These are phyloP conservation scores for Fusarium fracticaudum DNA, from an alignment of 2,329 filamentous ascomycete genomes.

Conservation along the genomic window DNA sequence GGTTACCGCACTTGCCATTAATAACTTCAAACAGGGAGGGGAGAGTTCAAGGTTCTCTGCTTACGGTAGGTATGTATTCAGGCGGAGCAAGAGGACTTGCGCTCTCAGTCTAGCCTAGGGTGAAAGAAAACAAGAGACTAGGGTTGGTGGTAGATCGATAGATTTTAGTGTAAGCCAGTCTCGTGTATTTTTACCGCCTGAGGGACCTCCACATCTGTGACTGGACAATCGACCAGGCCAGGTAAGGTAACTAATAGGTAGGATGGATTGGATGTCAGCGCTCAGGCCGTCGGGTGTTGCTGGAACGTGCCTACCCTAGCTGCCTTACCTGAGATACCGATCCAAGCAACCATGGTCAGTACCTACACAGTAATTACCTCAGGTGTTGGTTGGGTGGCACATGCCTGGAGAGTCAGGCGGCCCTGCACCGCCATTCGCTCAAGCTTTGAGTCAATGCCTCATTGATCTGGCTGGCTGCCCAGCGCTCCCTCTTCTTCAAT, in stretches of 20 bases:
- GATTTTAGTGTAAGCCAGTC: not conserved
- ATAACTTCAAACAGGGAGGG: not conserved
- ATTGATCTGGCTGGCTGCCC: not conserved
- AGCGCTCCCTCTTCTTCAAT: not conserved
- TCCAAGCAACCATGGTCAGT: not conserved
- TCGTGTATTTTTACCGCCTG: not conserved
- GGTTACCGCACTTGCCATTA: conserved; percentile 4
- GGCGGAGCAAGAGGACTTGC: conserved; percentile 6
- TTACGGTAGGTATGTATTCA: not conserved
- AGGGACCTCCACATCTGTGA: not conserved
- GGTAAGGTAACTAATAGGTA: not conserved
- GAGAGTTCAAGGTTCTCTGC: not conserved
- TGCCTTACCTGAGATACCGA: not conserved
- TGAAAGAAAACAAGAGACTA: not conserved
- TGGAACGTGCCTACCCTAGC: not conserved
- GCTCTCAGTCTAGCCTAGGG: not conserved
- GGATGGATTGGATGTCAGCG: not conserved
- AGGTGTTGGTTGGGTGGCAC: not conserved
- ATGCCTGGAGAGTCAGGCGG: conserved; percentile 8
- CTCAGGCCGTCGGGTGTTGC: conserved; percentile 19
- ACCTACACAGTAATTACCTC: not conserved
- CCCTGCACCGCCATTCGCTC: not conserved
- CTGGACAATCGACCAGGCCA: not conserved
- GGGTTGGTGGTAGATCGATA: not conserved
- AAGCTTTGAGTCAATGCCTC: not conserved